Conservation (phyloP, 2,329 filamentous ascomycete species). For the Sclerotinia subarctica region DNA sequence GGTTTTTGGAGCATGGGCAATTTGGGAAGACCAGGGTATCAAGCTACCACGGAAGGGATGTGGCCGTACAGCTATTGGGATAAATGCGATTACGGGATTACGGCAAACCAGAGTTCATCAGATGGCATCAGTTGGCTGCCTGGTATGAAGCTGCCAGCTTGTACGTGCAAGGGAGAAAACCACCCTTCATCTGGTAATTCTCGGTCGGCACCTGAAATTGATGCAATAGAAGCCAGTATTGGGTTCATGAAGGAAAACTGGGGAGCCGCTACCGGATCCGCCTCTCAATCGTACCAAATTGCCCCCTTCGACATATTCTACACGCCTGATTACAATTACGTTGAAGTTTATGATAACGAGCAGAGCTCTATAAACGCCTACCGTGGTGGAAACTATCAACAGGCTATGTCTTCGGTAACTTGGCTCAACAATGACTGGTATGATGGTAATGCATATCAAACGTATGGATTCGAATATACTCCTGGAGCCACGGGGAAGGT, state of each 20-base stretch:
- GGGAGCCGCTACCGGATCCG: conserved; percentile 50
- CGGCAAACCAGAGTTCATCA: conserved; percentile 65
- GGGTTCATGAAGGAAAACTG: conserved; percentile 40
- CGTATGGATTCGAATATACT: conserved; percentile 61
- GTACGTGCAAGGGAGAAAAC: conserved; percentile 61
- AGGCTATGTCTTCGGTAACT: conserved; percentile 59
- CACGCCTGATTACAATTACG: conserved; percentile 61
- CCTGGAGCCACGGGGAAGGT: conserved; percentile 59
- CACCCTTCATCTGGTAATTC: conserved; percentile 64
- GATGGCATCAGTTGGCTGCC: conserved; percentile 66
- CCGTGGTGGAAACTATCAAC: conserved; percentile 59
- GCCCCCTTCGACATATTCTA: conserved; percentile 71
- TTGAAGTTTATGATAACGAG: conserved; percentile 60
- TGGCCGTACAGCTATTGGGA: conserved; percentile 74
- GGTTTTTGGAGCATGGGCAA: conserved; percentile 77
- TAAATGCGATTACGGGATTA: conserved; percentile 67
- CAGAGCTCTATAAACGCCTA: conserved; percentile 58
- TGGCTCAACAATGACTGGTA: conserved; percentile 66
- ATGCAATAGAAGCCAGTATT: conserved; percentile 66
- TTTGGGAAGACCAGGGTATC: conserved; percentile 65
- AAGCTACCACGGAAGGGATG: conserved; percentile 66
- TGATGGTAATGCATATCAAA: conserved; percentile 60
- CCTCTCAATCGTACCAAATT: conserved; percentile 64
- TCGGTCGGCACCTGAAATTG: conserved; percentile 67
- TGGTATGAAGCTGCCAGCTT: conserved; percentile 67